Evolutionary conservation across 1,284 basidiomycete species (phyloP).

Genomic region (Leccinum pachyderme): DNA sequence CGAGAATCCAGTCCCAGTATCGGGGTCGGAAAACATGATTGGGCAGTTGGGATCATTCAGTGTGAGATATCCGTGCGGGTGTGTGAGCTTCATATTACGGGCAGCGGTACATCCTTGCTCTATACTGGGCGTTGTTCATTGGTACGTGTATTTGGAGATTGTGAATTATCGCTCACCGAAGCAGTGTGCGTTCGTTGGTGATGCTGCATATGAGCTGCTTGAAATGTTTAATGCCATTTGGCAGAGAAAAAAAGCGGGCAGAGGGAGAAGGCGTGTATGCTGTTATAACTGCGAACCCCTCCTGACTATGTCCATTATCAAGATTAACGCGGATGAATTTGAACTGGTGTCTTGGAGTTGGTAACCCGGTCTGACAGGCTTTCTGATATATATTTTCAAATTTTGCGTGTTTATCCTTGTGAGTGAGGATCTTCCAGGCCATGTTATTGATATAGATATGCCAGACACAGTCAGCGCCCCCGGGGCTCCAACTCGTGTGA

Average conservation of each 20-base stretch:
- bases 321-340: background rate
- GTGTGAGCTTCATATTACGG: background rate
- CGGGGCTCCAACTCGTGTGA: background rate
- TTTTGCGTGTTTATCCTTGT: background rate
- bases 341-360: background rate
- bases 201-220: background rate
- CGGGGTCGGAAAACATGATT: background rate
- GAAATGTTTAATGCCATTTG: background rate
- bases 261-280: background rate
- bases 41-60: background rate
- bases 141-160: background rate
- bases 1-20: background rate
- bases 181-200: background rate
- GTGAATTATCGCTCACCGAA: background rate
- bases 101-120: background rate
- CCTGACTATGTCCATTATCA: fast-evolving
- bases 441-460: background rate
- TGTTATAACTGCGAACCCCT: background rate
- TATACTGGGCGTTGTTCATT: background rate
- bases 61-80: background rate
- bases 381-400: background rate
- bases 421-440: conserved; percentile 3
- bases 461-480: background rate
- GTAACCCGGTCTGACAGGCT: background rate
- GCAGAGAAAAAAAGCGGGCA: background rate